These are phyloP conservation scores for Leishmania braziliensis DNA, from an alignment of 208 protist genomes.

Conservation along the genomic window DNA sequence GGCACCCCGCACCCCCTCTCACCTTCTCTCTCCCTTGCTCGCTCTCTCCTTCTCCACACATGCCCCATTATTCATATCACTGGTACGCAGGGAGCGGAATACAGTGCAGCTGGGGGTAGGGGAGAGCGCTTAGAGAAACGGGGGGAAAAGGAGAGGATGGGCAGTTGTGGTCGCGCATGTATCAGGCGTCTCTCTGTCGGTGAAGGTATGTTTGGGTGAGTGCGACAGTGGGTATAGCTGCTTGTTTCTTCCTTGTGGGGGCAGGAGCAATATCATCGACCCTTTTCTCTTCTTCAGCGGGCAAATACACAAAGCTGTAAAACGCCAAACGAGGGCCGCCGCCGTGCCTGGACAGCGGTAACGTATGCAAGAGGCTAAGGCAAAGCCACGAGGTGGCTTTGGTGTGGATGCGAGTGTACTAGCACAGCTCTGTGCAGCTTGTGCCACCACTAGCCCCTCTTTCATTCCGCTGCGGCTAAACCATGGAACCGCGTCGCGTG, in stretches of 20 bases:
- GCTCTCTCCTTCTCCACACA: neutral
- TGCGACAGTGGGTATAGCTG: neutral
- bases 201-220: neutral
- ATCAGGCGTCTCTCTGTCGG: neutral
- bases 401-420: neutral
- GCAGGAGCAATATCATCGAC: neutral
- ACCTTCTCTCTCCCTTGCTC: neutral
- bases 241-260: neutral
- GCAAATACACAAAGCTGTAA: neutral
- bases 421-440: neutral
- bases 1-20: neutral
- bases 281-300: neutral
- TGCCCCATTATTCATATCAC: neutral
- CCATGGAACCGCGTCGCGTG: no score
- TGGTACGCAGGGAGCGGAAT: neutral
- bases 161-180: neutral
- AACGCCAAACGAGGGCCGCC: neutral
- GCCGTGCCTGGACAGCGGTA: neutral
- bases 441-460: neutral
- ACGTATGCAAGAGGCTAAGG: neutral
- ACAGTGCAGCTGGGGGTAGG: no score
- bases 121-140: neutral
- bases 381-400: neutral
- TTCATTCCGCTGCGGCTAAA: neutral
- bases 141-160: neutral